These are phyloP conservation scores for Dryadomyces quercus-mongolicae DNA, from an alignment of 2,329 filamentous ascomycete species.

Conservation along the genomic window DNA sequence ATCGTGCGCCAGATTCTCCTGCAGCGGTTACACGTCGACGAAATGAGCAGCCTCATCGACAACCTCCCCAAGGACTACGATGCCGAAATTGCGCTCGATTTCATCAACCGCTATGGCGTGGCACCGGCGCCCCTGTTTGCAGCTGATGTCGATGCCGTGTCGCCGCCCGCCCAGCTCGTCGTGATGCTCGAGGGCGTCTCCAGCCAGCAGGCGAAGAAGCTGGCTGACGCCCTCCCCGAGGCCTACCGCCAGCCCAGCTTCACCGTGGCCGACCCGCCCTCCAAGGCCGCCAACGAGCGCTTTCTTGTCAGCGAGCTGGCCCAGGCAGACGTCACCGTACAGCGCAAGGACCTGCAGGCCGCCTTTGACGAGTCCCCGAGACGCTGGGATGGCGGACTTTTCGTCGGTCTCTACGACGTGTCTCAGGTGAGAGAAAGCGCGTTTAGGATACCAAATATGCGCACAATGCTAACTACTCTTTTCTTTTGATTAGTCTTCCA, in stretches of 20 bases:
- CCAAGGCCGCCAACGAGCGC: constrained; percentile 27
- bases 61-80: constrained; percentile 29
- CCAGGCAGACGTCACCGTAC: constrained; percentile 23
- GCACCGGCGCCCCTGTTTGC: constrained; percentile 37
- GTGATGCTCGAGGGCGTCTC: constrained; percentile 47
- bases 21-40: constrained; percentile 37
- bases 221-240: constrained; percentile 28
- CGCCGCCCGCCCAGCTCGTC: constrained; percentile 39
- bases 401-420: neutral
- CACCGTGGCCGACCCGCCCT: constrained; percentile 32
- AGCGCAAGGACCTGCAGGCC: constrained; percentile 24
- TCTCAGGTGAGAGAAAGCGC: neutral
- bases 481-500: constrained; percentile 23
- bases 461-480: constrained; percentile 9
- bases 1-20: constrained; percentile 47
- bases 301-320: constrained; percentile 28
- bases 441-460: neutral
- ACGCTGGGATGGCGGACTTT: neutral
- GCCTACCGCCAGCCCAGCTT: constrained; percentile 32
- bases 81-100: constrained; percentile 37
- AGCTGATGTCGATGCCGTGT: constrained; percentile 15
- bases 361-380: neutral
- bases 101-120: constrained; percentile 50
- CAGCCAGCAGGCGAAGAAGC: constrained; percentile 25
- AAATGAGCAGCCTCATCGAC: constrained; percentile 34